phyloP scores from a whole-genome alignment of 768 basidiomycete species.

The Rhodotorula graminis region DNA sequence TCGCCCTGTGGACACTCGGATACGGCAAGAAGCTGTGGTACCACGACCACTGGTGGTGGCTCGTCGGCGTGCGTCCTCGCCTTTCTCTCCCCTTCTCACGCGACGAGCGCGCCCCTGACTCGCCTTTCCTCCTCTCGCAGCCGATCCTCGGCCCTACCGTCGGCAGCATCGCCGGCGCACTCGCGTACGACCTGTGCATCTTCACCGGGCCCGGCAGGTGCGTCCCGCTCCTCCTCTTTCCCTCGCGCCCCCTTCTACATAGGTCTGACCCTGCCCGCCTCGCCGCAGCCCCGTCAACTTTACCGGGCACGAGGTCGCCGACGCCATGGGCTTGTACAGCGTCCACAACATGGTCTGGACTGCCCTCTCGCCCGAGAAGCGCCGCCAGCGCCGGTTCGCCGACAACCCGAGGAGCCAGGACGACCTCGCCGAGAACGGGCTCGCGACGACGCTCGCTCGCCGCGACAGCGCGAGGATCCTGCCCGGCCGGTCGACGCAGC shows the following conservation, averaged over 20 bases:
- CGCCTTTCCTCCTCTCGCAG: neutral
- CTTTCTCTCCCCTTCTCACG: neutral
- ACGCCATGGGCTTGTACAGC: slow-evolving; percentile 2
- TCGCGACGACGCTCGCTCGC: slow-evolving; percentile 1
- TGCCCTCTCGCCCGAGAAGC: slow-evolving; percentile 1
- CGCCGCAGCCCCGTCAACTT: slow-evolving; percentile 27
- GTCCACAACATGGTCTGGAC: slow-evolving; percentile 22
- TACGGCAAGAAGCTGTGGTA: slow-evolving; percentile 32
- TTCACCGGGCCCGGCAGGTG: slow-evolving; percentile 28
- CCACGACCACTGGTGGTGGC: slow-evolving; percentile 31
- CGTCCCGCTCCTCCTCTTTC: neutral
- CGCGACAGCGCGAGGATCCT: neutral
- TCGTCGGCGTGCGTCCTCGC: slow-evolving; percentile 16
- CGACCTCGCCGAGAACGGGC: slow-evolving; percentile 13
- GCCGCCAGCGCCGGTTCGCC: neutral
- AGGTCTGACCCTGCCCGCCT: too few species aligned
- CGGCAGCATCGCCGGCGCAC: slow-evolving; percentile 12
- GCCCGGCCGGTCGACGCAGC: neutral
- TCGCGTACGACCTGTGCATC: slow-evolving; percentile 26
- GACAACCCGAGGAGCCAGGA: slow-evolving; percentile 1
- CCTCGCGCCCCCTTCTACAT: too few species aligned
- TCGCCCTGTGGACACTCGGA: slow-evolving; percentile 28
- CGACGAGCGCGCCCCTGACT: neutral
- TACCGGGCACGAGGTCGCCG: slow-evolving; percentile 4
- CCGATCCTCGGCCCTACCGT: slow-evolving; percentile 19